These are phyloP conservation scores for Bathelium albidoporum DNA, from an alignment of 495 filamentous ascomycete genomes.

Conservation along the genomic window DNA sequence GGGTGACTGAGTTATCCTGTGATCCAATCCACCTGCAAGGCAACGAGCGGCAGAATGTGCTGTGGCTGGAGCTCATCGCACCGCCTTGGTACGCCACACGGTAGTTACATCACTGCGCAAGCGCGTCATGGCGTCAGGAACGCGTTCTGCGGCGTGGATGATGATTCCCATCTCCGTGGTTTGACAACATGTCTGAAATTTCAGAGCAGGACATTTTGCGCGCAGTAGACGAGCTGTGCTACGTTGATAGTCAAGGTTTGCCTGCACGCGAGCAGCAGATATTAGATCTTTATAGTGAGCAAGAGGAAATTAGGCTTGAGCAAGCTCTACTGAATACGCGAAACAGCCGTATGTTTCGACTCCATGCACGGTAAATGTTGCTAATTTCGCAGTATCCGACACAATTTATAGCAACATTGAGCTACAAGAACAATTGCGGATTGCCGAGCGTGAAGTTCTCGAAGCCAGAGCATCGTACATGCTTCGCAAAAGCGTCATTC, in stretches of 20 bases:
- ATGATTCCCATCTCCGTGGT: too few species aligned
- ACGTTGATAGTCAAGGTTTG: not conserved
- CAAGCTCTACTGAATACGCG: not conserved
- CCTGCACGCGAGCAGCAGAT: not conserved
- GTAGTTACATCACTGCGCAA: not conserved
- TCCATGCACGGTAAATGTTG: slow-evolving; percentile 5
- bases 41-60: not conserved
- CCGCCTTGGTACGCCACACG: not conserved
- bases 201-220: not conserved
- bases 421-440: slow-evolving; percentile 41
- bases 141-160: too few species aligned
- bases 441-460: slow-evolving; percentile 53
- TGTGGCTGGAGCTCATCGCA: not conserved
- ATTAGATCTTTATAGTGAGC: not conserved
- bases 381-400: slow-evolving; percentile 16
- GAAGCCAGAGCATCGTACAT: slow-evolving; percentile 58
- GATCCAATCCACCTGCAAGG: not conserved
- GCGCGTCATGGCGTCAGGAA: not conserved
- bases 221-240: not conserved
- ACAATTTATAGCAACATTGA: slow-evolving; percentile 27
- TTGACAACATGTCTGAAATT: not conserved
- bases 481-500: slow-evolving; percentile 55
- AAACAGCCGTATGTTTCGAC: not conserved
- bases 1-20: not conserved
- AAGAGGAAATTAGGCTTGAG: slow-evolving; percentile 2